Base-by-base conservation (phyloP, 768 basidiomycete species). In the Auricularia heimuer region DNA sequence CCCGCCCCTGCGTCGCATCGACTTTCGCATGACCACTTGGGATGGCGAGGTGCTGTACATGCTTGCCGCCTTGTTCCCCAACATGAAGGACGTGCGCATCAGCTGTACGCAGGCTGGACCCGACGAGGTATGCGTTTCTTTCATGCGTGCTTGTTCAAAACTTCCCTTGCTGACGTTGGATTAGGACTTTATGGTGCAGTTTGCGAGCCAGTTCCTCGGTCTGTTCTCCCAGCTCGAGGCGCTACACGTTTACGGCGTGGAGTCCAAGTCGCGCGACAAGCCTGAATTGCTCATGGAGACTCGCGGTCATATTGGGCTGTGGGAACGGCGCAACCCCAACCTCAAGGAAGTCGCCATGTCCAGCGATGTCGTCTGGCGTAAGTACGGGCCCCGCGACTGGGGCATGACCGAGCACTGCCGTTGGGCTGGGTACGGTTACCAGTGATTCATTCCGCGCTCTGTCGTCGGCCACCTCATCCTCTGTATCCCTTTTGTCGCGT, bases 21-120 rank as follows among this genome's bases (percentile, higher is more conserved):
- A 60, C 14, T 60, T 60, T 4, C 56, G 56, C 56, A 35, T 60
- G 24, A 35, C 24, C 4, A 60, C 56, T 4, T 60, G 34, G 29
- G 56, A 60, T 18, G 33, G 56, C 29, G 56, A 60, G 29, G 34
- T 60, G 56, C 34, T 60, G 24, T 60, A 60, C 56, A 60, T 60
- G 56, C 29, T 60, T 10, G 56, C 34, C 34, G 56, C 56, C 6
- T 7, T 29, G 8, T 60, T 60, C 18, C 56, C 56, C 6, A 35
- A 35, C 56, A 24, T 60, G 24, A 6, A 7, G 24, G 56, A 60
- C 56, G 11, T 60, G 24, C 56, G 56, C 56, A 60, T 60, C 24
- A 60, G 14, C 56, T 60, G 56, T 10, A 29, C 56, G 14, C 29
- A 60, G 24, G 56, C 24, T 0, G 56, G 24, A 21, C 56, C 56